Percentiles rank a stretch among this genome's conserved stretches.
These are phyloP conservation scores for Neofusicoccum sp. DNA, from an alignment of 2,329 filamentous ascomycete species.

Conservation along the genomic window DNA sequence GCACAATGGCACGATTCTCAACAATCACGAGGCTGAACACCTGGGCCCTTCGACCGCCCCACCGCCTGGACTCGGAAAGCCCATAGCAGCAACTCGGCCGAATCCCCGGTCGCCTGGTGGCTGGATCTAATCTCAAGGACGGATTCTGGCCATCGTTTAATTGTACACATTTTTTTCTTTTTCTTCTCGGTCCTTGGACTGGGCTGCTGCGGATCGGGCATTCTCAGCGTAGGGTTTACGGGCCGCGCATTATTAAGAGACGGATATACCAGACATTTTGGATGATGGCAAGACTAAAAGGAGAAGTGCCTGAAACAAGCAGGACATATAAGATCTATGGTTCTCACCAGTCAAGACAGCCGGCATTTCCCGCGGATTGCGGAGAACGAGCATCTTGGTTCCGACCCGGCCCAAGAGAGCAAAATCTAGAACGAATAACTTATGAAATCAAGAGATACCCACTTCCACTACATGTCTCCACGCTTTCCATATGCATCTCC, in stretches of 20 bases:
- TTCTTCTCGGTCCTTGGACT: background rate
- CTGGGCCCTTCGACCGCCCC: background rate
- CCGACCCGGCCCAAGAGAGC: background rate
- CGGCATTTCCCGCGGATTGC: background rate
- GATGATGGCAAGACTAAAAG: background rate
- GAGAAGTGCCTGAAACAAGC: background rate
- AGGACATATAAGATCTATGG: background rate
- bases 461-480: background rate
- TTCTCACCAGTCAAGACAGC: background rate
- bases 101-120: background rate
- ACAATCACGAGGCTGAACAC: background rate
- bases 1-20: background rate
- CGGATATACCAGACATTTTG: background rate
- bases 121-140: background rate
- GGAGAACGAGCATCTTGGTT: background rate
- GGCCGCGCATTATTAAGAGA: background rate
- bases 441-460: constrained; percentile 4
- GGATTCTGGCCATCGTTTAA: background rate
- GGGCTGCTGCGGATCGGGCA: no score
- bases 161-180: constrained; percentile 1
- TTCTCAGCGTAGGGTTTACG: background rate
- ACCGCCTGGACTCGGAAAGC: background rate
- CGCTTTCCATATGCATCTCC: no score
- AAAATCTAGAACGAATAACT: background rate
- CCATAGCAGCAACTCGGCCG: background rate